Evolutionary conservation across 1,284 basidiomycete species (phyloP), one percentile per base, ranked within the genome.

Genomic region (Irpex sp.): DNA sequence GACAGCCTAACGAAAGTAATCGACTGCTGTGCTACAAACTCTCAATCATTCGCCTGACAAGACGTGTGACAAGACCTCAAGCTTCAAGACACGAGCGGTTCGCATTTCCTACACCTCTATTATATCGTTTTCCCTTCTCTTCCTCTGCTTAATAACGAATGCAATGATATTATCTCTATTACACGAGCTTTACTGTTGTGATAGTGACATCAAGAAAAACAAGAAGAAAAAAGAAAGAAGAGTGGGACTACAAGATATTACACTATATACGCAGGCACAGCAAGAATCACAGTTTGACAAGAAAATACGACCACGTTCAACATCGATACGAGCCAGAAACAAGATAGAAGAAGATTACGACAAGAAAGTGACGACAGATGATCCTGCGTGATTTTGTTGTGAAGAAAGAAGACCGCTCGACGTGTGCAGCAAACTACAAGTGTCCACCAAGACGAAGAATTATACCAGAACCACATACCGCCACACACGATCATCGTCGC

Each of bases 401-500:
- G 9, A 49, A 57, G 9, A 36, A 56, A 56, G 35, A 61, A 57
- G 60, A 26, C 36, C 33, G 59, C 31, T 36, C 51, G 35, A 53
- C 37, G 59, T 51, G 33, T n/a, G 58, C 46, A 15, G 21, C 46
- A 36, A 60, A 33, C 31, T 33, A 33, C 31, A 46, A 46, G n/a
- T 46, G 39, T 46, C 11, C 11, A 11, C 39, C 39, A 46, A 13
- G 39, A 46, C 39, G 39, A 46, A 46, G 39, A 15, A 19, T 33
- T n/a, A 31, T 39, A 53, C 51, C n/a, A 59, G 35, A 26, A 26
- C n/a, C 19, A 9, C 31, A 33, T 33, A 33, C 5, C 31, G 6
- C 31, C 31, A 19, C 21, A 35, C 58, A 35, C 33, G 37, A 9
- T 50, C 26, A 19, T 36, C 51, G n/a, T 21, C 31, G 49, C 49